Conservation (phyloP, 2,329 filamentous ascomycete species). For the Microsporum ferrugineum region DNA sequence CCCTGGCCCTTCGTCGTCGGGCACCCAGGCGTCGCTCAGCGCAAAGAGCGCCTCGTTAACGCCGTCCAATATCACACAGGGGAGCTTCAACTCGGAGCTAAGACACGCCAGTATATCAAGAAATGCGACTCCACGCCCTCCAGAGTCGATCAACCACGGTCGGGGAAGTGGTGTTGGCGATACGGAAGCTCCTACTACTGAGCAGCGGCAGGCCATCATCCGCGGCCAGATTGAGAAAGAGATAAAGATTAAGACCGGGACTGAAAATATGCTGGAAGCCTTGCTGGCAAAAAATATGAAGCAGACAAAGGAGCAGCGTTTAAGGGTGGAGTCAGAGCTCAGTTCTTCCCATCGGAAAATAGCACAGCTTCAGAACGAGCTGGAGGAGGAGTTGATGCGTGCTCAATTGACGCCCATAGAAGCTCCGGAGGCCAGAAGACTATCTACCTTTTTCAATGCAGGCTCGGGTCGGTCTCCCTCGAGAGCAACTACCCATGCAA, state of each 20-base stretch:
- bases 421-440: slow-evolving; percentile 33
- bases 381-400: slow-evolving; percentile 50
- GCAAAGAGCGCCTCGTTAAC: slow-evolving; percentile 58
- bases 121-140: slow-evolving; percentile 46
- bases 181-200: slow-evolving; percentile 48
- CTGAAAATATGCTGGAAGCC: slow-evolving; percentile 94
- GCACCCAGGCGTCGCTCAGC: slow-evolving; percentile 48
- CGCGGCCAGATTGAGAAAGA: slow-evolving; percentile 86
- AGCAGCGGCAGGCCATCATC: slow-evolving; percentile 63
- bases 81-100: slow-evolving; percentile 83
- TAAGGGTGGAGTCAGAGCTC: slow-evolving; percentile 73
- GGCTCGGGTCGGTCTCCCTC: slow-evolving; percentile 45
- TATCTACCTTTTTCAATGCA: slow-evolving; percentile 48
- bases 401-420: slow-evolving; percentile 41
- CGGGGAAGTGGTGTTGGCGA: slow-evolving; percentile 42
- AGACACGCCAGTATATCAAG: slow-evolving; percentile 57
- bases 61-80: slow-evolving; percentile 59
- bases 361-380: slow-evolving; percentile 46
- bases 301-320: slow-evolving; percentile 76
- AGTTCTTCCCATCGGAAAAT: slow-evolving; percentile 71
- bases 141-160: slow-evolving; percentile 43
- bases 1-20: slow-evolving; percentile 45
- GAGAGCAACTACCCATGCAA: slow-evolving; percentile 25
- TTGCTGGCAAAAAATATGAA: slow-evolving; percentile 91
- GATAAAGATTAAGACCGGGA: slow-evolving; percentile 94